Percentiles rank a stretch among this genome's conserved stretches.
Evolutionary conservation across 768 basidiomycete species (phyloP).

Genomic region (Russula ochroleuca): DNA sequence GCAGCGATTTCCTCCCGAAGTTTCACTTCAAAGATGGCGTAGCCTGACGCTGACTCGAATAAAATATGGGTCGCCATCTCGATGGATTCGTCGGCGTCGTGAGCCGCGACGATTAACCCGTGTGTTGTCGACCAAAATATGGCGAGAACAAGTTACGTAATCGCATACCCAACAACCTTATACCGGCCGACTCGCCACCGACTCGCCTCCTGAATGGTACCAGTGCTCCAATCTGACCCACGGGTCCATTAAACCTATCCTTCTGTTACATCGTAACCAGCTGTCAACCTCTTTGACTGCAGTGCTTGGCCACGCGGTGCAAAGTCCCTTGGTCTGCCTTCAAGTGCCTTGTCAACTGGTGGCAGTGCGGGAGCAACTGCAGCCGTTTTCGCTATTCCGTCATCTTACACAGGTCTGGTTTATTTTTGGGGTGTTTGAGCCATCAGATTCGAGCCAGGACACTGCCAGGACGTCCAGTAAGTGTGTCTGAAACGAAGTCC

Average conservation of each 20-base stretch:
- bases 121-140: not conserved
- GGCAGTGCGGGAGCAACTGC: not conserved
- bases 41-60: slow-evolving; percentile 92
- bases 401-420: not conserved
- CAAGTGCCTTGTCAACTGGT: not conserved
- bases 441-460: not conserved
- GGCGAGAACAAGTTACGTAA: not conserved
- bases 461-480: not conserved
- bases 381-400: not conserved
- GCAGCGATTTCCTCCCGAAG: slow-evolving; percentile 84
- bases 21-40: slow-evolving; percentile 87
- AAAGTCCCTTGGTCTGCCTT: not conserved
- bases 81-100: slow-evolving; percentile 21
- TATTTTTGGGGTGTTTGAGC: not conserved
- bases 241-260: too few species aligned
- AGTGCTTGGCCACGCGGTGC: not conserved
- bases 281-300: not conserved
- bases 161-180: not conserved
- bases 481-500: not conserved
- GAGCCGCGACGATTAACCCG: too few species aligned
- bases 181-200: too few species aligned
- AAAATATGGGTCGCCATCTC: slow-evolving; percentile 78
- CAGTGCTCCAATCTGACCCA: too few species aligned
- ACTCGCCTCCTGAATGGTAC: too few species aligned
- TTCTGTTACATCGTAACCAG: not conserved